Evolutionary conservation across 495 filamentous ascomycete genomes (phyloP).

Genomic region (Neurospora sublineolata): DNA sequence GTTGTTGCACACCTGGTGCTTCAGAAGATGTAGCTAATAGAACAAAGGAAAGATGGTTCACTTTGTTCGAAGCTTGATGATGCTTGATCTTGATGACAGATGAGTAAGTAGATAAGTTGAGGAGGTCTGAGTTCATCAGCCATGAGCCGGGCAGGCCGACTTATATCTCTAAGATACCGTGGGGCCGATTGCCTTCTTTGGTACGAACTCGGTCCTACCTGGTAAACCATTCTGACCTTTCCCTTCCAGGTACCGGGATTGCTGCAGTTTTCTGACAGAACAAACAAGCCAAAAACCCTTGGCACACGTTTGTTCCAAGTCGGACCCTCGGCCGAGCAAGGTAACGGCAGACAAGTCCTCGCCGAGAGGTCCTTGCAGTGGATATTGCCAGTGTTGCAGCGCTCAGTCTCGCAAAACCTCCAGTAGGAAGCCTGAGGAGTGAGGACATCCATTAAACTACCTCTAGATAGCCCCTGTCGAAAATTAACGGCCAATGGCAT

Average conservation of each 20-base stretch:
- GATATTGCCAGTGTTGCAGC: not conserved
- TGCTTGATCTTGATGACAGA: not conserved
- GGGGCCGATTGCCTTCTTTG: not conserved
- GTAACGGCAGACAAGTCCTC: not conserved
- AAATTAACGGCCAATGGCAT: not conserved
- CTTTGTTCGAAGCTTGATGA: not conserved
- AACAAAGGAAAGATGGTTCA: not conserved
- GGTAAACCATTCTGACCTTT: not conserved
- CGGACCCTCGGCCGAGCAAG: not conserved
- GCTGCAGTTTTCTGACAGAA: not conserved
- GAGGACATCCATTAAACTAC: not conserved
- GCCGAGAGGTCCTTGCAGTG: not conserved
- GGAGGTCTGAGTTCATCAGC: not conserved
- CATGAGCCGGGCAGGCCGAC: not conserved
- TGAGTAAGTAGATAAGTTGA: not conserved
- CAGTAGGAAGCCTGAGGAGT: not conserved
- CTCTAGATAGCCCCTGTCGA: not conserved
- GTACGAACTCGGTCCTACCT: not conserved
- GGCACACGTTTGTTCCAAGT: not conserved
- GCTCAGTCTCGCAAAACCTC: not conserved
- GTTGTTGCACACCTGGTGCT: conserved; percentile 6
- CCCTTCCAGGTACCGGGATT: not conserved
- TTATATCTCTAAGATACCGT: not conserved
- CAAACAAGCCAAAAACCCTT: not conserved
- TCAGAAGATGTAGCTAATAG: not conserved